Base-by-base conservation (phyloP, 306 rosid species). In the Gastrolobium villosum region DNA sequence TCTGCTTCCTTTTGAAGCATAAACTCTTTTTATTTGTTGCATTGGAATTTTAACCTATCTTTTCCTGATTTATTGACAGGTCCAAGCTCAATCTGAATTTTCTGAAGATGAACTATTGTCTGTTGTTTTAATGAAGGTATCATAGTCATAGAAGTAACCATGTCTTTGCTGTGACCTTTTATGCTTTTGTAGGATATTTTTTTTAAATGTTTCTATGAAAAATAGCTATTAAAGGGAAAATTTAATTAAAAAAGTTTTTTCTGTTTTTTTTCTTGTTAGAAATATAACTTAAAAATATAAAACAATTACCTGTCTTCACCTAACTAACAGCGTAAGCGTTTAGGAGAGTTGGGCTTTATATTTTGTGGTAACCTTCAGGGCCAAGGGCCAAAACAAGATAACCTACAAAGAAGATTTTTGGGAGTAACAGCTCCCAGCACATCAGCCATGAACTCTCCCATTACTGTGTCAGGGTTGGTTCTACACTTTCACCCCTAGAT, bases 51-150 rank as follows among this genome's bases (percentile, higher is more conserved):
- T 73, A 31, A 74, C 20, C 13, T n/a, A 65, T 28, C 73, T 48
- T 52, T 76, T 80, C 68, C 76, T 84, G 50, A 48, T 68, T 67
- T 81, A 43, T 65, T 72, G 76, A 32, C 76, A 94, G 96, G 89
- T 91, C 57, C 93, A 91, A 61, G 83, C 81, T 76, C 92, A 70
- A 53, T 91, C 96, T 65, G 96, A 89, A 82, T 91, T 86, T 83
- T 89, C 92, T 4, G 96, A 89, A 83, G 93, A 86, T 37, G 96
- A 91, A 81, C 77, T 89, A 70, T 82, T 91, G 10, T 89, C 92
- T 15, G 89, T 91, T 74, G 93, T 91, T 83, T 61, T 89, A 62
- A 86, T 89, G 93, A 91, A 89, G 96, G 98, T 92, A 73, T 70
- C 74, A 35, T 70, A 26, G 40, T 10, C 65, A 30, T 13, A 14